Base-by-base conservation (phyloP, 108 stramenopile genomes). In the Pseudonitzschia multistriata region DNA sequence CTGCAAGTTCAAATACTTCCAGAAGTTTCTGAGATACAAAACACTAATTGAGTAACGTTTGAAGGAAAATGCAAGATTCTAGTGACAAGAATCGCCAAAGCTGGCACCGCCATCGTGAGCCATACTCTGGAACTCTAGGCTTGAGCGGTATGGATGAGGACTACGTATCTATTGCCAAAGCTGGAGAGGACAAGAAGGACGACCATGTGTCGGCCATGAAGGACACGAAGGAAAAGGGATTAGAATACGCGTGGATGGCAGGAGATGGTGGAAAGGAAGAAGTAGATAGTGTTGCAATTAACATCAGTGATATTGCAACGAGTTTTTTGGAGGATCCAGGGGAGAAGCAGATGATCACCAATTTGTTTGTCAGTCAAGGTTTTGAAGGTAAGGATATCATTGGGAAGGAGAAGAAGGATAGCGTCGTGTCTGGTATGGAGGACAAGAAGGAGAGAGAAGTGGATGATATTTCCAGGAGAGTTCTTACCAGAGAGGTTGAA, bases 31-130 rank as follows among this genome's bases (percentile, higher is more conserved):
- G 17, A 19, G 6, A 52, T 52, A 52, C 50, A 52, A 10, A 52
- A 17, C 19, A 52, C 7, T 19, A 52, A 52, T 0, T 25, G 21
- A 52, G 50, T 52, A 19, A 10, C 37, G 17, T 52, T 7, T 6
- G 19, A 52, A 52, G 50, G 21, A 52, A 52, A 25, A 52, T 52
- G 50, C 50, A 52, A 52, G 50, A 19, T 17, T 6, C 25, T 52
- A 19, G 50, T 52, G 50, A 52, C 19, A 21, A 36, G 7, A 25
- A 62, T 34, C 36, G 28, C 36, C 60, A 62, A 62, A 6, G 28
- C 8, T 34, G 5, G 25, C 22, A 25, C 6, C 8, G 29, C 25
- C 31, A 7, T 28, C 22, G 0, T 21, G 56, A 57, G 13, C 56
- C 56, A 0, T n/a, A n/a, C n/a, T n/a, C n/a, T n/a, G 0, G 56